These are phyloP conservation scores for Diaporthe sp. DNA, from an alignment of 2,329 filamentous ascomycete species.

Conservation along the genomic window DNA sequence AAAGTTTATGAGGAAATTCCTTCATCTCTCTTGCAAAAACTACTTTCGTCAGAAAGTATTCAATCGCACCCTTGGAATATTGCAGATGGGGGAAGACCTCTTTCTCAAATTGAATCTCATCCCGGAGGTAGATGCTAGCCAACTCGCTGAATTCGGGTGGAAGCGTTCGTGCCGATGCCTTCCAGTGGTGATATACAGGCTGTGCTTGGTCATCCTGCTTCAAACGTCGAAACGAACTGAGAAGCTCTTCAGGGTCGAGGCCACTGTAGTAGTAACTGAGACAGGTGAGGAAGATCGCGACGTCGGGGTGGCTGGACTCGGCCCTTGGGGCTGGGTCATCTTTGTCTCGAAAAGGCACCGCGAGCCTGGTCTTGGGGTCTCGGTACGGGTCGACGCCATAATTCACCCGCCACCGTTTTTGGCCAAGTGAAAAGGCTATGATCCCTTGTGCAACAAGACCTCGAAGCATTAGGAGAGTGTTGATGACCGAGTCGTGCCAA, in stretches of 20 bases:
- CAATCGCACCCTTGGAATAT: conserved; percentile 66
- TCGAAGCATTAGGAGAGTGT: conserved; percentile 62
- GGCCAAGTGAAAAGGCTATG: conserved; percentile 64
- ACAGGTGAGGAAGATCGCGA: conserved; percentile 68
- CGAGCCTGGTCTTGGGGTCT: conserved; percentile 60
- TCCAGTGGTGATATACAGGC: conserved; percentile 66
- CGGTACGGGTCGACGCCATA: conserved; percentile 68
- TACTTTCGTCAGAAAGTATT: conserved; percentile 72
- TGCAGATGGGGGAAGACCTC: conserved; percentile 68
- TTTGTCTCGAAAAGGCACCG: conserved; percentile 73
- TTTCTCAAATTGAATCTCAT: conserved; percentile 61
- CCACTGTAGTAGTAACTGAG: conserved; percentile 72
- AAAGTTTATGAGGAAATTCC: conserved; percentile 74
- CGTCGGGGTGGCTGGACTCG: conserved; percentile 75
- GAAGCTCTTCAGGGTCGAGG: conserved; percentile 64
- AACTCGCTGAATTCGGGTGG: conserved; percentile 57
- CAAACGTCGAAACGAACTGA: conserved; percentile 62
- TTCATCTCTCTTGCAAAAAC: conserved; percentile 74
- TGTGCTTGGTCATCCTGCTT: conserved; percentile 64
- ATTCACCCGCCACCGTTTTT: conserved; percentile 76
- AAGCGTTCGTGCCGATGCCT: conserved; percentile 52
- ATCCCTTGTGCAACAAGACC: conserved; percentile 71
- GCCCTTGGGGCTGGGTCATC: conserved; percentile 67
- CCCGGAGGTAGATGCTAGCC: conserved; percentile 70
- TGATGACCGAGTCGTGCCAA: conserved; percentile 53